These are phyloP conservation scores for Malus hybrid DNA, from an alignment of 331 rosid genomes.

Conservation along the genomic window DNA sequence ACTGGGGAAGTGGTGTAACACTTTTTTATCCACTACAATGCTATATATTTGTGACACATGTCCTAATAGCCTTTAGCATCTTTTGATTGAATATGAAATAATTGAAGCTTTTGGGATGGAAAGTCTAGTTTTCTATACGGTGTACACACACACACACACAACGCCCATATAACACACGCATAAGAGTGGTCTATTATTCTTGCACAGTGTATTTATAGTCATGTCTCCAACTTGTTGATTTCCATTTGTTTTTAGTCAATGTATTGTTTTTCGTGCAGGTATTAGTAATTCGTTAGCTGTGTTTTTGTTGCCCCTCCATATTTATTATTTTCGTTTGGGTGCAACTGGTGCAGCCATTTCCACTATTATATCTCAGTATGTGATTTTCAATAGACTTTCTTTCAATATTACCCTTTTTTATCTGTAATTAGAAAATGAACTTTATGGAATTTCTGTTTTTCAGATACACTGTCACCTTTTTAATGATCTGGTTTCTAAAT, in stretches of 20 bases:
- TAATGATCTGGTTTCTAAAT: slow-evolving; percentile 52
- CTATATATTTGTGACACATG: not conserved
- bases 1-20: not conserved
- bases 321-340: slow-evolving; percentile 72
- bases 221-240: not conserved
- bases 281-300: slow-evolving; percentile 76
- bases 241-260: slow-evolving; percentile 1
- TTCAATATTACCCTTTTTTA: slow-evolving; percentile 1
- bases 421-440: slow-evolving; percentile 8
- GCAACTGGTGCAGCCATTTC: slow-evolving; percentile 87
- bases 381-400: slow-evolving; percentile 13
- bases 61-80: not conserved
- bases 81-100: not conserved
- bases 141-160: not conserved
- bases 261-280: slow-evolving; percentile 47
- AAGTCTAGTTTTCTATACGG: not conserved
- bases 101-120: not conserved
- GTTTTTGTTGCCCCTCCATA: slow-evolving; percentile 66
- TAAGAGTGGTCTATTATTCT: not conserved
- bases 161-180: not conserved
- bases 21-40: not conserved
- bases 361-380: slow-evolving; percentile 90
- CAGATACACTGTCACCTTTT: slow-evolving; percentile 40
- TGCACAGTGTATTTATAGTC: slow-evolving; percentile 3
- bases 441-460: slow-evolving; percentile 17